Conservation (phyloP, 352 stramenopile genomes). For the Phytophthora parvispora region DNA sequence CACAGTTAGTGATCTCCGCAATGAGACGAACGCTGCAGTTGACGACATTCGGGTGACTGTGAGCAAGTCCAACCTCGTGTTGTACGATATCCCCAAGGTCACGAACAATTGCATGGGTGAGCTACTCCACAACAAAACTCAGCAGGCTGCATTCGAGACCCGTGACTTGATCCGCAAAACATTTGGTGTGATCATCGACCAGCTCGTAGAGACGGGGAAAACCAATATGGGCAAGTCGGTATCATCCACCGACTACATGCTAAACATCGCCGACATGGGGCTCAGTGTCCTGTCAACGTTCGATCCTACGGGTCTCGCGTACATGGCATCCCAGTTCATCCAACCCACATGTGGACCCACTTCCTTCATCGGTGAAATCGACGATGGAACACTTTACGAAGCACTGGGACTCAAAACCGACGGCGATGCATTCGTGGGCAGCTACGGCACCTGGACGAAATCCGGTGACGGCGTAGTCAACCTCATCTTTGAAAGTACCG, state of each 20-base stretch:
- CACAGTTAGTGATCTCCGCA: constrained; percentile 19
- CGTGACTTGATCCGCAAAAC: constrained; percentile 30
- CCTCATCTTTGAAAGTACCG: constrained; percentile 30
- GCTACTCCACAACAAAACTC: constrained; percentile 22
- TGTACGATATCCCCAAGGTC: constrained; percentile 26
- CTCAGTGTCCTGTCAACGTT: constrained; percentile 40
- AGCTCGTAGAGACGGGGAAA: constrained; percentile 22
- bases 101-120: constrained; percentile 33
- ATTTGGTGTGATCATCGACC: constrained; percentile 28
- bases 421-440: constrained; percentile 33
- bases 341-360: constrained; percentile 44
- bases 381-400: constrained; percentile 34
- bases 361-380: constrained; percentile 36
- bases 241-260: constrained; percentile 32
- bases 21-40: constrained; percentile 8
- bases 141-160: constrained; percentile 26
- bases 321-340: constrained; percentile 49
- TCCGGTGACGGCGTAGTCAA: constrained; percentile 32
- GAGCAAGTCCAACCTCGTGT: constrained; percentile 16
- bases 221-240: constrained; percentile 24
- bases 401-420: constrained; percentile 22
- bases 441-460: constrained; percentile 35
- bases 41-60: constrained; percentile 29
- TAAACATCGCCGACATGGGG: constrained; percentile 42
- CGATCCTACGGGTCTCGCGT: constrained; percentile 42